Evolutionary conservation across 176 grass and related monocot species (phyloP).

Genomic region (Avena eriantha): DNA sequence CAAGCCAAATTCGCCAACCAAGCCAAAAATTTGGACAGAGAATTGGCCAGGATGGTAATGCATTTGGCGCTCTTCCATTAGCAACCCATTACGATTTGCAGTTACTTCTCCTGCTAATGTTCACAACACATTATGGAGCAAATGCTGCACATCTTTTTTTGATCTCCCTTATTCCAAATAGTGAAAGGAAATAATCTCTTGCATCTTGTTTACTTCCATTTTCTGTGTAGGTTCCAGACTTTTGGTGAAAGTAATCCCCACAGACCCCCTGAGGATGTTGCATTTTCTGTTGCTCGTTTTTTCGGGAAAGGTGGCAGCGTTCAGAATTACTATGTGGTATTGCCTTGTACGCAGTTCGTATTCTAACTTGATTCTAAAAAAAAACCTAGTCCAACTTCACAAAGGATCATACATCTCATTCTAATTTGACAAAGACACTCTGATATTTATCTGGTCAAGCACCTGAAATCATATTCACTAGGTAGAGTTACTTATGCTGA

Average conservation of each 20-base stretch:
- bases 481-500: background rate
- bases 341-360: background rate
- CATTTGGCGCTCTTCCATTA: background rate
- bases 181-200: constrained; percentile 4
- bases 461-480: constrained; percentile 16
- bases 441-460: background rate
- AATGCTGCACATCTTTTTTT: background rate
- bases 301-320: constrained; percentile 89
- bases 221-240: constrained; percentile 80
- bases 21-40: constrained; percentile 99
- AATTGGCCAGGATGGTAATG: constrained; percentile 99
- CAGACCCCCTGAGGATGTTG: constrained; percentile 91
- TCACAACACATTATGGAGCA: background rate
- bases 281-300: constrained; percentile 95
- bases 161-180: background rate
- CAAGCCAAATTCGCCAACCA: constrained; percentile 80
- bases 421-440: constrained; percentile 1
- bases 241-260: constrained; percentile 93
- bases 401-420: too few relatives aligned
- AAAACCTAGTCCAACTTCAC: background rate
- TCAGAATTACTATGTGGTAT: constrained; percentile 98
- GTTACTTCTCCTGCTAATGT: background rate
- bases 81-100: background rate
- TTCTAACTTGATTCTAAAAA: constrained; percentile 18
- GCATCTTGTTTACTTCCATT: constrained; percentile 23